Evolutionary conservation across 768 basidiomycete genomes (phyloP).

Genomic region (Clavaria fumosa): DNA sequence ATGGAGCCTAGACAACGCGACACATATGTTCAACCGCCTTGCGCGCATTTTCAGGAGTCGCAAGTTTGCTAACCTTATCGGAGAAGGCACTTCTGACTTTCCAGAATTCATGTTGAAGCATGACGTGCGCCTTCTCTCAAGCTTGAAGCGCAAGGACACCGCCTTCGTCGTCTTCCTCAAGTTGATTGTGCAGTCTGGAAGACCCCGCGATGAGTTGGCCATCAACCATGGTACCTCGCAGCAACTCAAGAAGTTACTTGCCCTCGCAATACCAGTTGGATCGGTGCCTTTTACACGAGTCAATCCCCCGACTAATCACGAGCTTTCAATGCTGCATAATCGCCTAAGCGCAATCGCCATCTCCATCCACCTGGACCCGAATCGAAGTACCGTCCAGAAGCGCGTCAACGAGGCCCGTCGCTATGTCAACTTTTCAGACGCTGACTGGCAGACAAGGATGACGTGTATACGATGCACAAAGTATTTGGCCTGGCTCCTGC

Average conservation of each 20-base stretch:
- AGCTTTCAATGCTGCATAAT: conserved; percentile 70
- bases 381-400: conserved; percentile 23
- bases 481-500: conserved; percentile 49
- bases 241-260: conserved; percentile 51
- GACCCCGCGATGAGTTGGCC: conserved; percentile 14
- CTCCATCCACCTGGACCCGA: conserved; percentile 46
- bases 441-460: conserved; percentile 46
- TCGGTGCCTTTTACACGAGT: conserved; percentile 46
- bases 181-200: conserved; percentile 51
- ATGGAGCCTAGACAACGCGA: conserved; percentile 52
- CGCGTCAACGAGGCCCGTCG: conserved; percentile 50
- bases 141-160: conserved; percentile 41
- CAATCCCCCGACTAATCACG: conserved; percentile 31
- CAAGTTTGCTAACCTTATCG: conserved; percentile 54
- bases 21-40: conserved; percentile 43
- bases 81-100: conserved; percentile 46
- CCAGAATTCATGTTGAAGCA: conserved; percentile 51
- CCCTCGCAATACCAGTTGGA: conserved; percentile 57
- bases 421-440: conserved; percentile 53
- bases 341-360: conserved; percentile 61
- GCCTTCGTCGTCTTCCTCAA: conserved; percentile 73
- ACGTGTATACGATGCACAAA: conserved; percentile 64
- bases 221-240: conserved; percentile 21
- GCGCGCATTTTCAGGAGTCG: conserved; percentile 64
- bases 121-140: conserved; percentile 37